Base-by-base conservation (phyloP, 2,329 filamentous ascomycete genomes). In the Apiospora malaysiana region DNA sequence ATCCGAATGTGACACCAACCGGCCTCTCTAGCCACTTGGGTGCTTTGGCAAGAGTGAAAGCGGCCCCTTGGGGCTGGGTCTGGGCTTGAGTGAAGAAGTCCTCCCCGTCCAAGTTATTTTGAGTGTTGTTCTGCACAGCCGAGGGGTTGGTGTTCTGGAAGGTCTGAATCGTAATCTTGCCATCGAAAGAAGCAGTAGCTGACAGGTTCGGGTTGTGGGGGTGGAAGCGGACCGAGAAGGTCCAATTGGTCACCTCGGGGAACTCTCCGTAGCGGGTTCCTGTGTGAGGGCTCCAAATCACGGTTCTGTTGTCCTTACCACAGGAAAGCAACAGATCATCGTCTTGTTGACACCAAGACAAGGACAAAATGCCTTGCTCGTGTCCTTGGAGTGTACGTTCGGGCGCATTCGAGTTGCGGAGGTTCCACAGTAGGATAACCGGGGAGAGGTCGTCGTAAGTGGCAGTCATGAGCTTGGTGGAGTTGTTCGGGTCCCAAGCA, bases 181-280 rank as follows among this genome's bases (percentile, higher is more conserved):
- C 96, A 79, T 99, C 96, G 75, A 98, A 98, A 2, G 95, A 97
- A 12, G 97, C 96, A 23, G 96, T 98, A 23, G 97, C 97, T 68
- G 95, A 94, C 71, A 99, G 86, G 79, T 91, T 93, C 14, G 96
- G 95, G 81, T 99, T 97, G 76, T 93, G 91, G 42, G 96, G 96
- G 81, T 97, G 95, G 88, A 97, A 98, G 73, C 92, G 90, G 6
- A 96, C 97, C 79, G 95, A 91, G 85, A 99, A 99, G 7, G 95
- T 97, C 95, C 96, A 99, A 82, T 98, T 99, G n/a, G 95, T 98
- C 69, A 97, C 95, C 77, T 98, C 94, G 5, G 95, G 95, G 79
- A 98, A 95, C 82, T 98, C 95, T 74, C 97, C 96, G 74, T 94
- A 92, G 16, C 89, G 87, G 79, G 96, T 90, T 69, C 95, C 95